These are phyloP conservation scores for Mortierella sp. DNA, from an alignment of 371 early-diverging fungal species.

Conservation along the genomic window DNA sequence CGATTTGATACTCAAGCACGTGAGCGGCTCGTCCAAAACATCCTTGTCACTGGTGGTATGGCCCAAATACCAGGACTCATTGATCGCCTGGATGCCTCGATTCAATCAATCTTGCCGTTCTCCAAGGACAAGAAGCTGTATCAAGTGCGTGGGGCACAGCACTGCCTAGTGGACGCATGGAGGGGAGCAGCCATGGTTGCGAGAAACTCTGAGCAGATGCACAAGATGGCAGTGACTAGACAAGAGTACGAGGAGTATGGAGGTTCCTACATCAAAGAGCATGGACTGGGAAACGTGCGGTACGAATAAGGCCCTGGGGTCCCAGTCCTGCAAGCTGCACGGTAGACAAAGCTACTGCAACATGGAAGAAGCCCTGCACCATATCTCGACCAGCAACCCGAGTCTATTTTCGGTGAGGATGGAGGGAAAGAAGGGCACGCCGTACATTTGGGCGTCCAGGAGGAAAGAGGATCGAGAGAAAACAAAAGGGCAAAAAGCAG, in stretches of 20 bases:
- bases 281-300: constrained; percentile 73
- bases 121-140: constrained; percentile 58
- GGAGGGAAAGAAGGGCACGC: too few relatives aligned
- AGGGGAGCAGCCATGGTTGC: constrained; percentile 83
- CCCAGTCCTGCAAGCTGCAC: too few relatives aligned
- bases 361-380: too few relatives aligned
- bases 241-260: constrained; percentile 86
- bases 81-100: constrained; percentile 67
- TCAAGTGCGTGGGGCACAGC: constrained; percentile 69
- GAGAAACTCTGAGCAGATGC: constrained; percentile 39
- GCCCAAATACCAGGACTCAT: constrained; percentile 71
- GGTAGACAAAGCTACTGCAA: too few relatives aligned
- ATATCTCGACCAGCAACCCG: too few relatives aligned
- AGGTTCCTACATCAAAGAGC: constrained; percentile 85
- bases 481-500: too few relatives aligned
- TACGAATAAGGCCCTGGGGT: constrained; percentile 12
- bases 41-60: constrained; percentile 87
- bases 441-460: too few relatives aligned
- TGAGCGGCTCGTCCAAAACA: constrained; percentile 60
- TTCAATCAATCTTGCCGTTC: constrained; percentile 73
- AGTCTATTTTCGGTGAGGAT: too few relatives aligned
- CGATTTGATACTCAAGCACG: constrained; percentile 63
- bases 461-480: too few relatives aligned
- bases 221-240: constrained; percentile 64
- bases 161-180: constrained; percentile 89